phyloP scores from a whole-genome alignment of 768 basidiomycete species.

The Candolleomyces aberdarensis region DNA sequence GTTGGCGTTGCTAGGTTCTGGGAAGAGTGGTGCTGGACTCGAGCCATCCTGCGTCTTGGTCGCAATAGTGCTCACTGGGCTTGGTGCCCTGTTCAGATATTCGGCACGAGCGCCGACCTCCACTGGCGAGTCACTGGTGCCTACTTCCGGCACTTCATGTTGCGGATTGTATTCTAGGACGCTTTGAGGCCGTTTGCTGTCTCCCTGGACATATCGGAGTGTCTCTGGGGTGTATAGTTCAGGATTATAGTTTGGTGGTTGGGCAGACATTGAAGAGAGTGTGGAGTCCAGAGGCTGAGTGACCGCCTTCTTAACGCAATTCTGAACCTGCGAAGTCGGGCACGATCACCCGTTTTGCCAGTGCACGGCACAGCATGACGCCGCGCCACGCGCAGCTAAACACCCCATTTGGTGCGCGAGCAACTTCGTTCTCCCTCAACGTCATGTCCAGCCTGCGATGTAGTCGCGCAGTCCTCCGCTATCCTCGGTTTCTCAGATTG shows the following conservation, averaged over 20 bases:
- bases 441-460: slow-evolving; percentile 5
- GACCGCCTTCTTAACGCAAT: no score
- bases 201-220: not conserved
- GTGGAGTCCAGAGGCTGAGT: not conserved
- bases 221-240: not conserved
- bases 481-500: not conserved
- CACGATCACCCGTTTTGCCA: no score
- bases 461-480: not conserved
- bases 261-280: not conserved
- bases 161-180: not conserved
- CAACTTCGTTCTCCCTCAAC: not conserved
- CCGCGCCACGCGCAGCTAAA: no score
- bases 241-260: slow-evolving; percentile 1
- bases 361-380: not conserved
- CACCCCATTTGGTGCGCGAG: no score
- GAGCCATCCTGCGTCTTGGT: not conserved
- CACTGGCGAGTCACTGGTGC: not conserved
- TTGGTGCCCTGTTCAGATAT: not conserved
- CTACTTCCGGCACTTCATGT: not conserved
- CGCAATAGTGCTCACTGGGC: not conserved
- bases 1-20: not conserved
- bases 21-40: not conserved
- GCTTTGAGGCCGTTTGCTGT: not conserved
- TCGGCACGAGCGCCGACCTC: not conserved
- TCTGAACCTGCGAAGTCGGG: no score